Percentiles rank a stretch among this genome's conserved stretches.
Evolutionary conservation across 1,284 basidiomycete species (phyloP).

Genomic region (Porogramme epimiltina): DNA sequence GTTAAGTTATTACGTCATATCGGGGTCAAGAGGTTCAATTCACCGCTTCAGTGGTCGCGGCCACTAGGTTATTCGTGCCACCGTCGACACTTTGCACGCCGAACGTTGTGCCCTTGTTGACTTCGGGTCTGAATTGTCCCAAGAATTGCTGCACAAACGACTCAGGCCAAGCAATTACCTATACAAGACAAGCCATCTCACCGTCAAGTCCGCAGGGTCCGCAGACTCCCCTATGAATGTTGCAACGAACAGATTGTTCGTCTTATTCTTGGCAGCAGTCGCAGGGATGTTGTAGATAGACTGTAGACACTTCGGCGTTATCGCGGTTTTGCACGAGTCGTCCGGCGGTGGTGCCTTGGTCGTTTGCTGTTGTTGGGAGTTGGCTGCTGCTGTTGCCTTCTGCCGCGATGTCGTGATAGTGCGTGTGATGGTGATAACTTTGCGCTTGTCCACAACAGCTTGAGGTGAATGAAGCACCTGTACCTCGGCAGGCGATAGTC

Average conservation of each 20-base stretch:
- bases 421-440: neutral
- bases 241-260: slow-evolving; percentile 53
- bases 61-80: slow-evolving; percentile 35
- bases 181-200: slow-evolving; percentile 10
- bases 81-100: slow-evolving; percentile 13
- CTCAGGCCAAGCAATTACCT: neutral
- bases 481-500: neutral
- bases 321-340: slow-evolving; percentile 24
- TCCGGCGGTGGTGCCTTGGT: slow-evolving; percentile 44
- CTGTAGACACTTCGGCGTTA: slow-evolving; percentile 57
- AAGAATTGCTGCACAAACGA: slow-evolving; percentile 45
- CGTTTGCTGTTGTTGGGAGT: neutral
- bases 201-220: slow-evolving; percentile 48
- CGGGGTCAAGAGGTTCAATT: slow-evolving; percentile 42
- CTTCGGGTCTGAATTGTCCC: slow-evolving; percentile 47
- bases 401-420: neutral
- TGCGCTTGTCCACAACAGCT: neutral
- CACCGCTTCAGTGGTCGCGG: slow-evolving; percentile 15
- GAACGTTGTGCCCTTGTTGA: slow-evolving; percentile 27
- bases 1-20: neutral
- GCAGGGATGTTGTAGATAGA: slow-evolving; percentile 53
- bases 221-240: slow-evolving; percentile 57
- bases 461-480: neutral
- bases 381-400: neutral
- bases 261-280: slow-evolving; percentile 40